Conservation (phyloP, 2,329 filamentous ascomycete species). For the Aspergillus sp. region DNA sequence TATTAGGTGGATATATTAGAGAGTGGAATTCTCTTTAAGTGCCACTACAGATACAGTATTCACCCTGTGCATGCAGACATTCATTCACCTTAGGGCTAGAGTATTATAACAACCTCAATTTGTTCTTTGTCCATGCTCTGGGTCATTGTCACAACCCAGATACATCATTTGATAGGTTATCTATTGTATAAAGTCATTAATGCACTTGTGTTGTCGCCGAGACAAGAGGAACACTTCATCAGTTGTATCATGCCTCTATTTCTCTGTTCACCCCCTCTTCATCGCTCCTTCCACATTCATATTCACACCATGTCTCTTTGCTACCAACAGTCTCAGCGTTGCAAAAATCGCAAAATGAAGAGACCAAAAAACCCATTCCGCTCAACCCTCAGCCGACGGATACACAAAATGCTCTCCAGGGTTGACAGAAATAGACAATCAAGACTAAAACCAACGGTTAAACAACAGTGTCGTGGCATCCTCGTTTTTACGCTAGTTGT, state of each 20-base stretch:
- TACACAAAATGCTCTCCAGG: not conserved
- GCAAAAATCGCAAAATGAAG: not conserved
- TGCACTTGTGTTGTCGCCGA: not conserved
- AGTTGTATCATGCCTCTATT: not conserved
- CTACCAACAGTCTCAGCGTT: not conserved
- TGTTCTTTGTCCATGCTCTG: not conserved
- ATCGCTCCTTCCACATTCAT: not conserved
- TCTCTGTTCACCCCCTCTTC: not conserved
- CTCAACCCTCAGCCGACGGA: not conserved
- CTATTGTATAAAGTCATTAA: not conserved
- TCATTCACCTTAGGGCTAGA: not conserved
- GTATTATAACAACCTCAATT: not conserved
- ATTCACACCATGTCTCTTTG: not conserved
- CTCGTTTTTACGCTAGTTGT: not conserved
- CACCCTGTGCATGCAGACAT: not conserved
- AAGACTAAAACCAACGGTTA: not conserved
- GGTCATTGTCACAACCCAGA: too few relatives aligned
- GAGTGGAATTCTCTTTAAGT: too few relatives aligned
- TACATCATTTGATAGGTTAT: too few relatives aligned
- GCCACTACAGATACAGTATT: too few relatives aligned
- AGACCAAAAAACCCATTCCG: not conserved
- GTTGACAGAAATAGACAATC: not conserved
- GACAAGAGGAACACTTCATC: not conserved
- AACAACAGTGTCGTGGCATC: not conserved
- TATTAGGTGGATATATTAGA: too few relatives aligned